Evolutionary conservation across 331 rosid genomes (phyloP), one percentile per base, ranked within the genome.

Genomic region (Prunus yedoensis): DNA sequence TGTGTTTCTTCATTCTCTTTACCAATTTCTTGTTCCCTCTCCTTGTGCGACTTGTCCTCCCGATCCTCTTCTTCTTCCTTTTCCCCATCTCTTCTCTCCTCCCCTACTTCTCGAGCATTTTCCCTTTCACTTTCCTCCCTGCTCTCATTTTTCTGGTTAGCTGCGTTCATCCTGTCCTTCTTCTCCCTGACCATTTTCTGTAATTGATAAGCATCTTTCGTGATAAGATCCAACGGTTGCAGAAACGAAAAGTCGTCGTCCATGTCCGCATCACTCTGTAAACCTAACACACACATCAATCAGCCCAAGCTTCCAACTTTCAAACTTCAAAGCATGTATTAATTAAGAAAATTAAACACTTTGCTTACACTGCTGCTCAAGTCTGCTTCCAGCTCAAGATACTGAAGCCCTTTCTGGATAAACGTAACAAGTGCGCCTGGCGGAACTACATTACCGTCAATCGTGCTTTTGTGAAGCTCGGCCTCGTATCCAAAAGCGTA

Each of bases 401-500:
- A 94, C 74, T 90, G 97, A 66, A 94, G 89, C 60, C 99, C 99
- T 81, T 94, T 94, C 81, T 92, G 97, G 67, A 92, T 83, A 81
- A 90, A 88, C 61, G 91, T 90, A 83, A 94, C 86, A 68, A 94
- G 97, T 53, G 97, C 92, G 73, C 87, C 90, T 0, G 96, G 93
- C 0, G 99, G 97, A 64, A 94, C 96, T 81, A 94, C 77, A 76
- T 89, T 91, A 27, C 99, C 97, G 79, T 94, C 95, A 17, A 90
- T 88, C 8, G 97, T 28, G 82, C 85, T 81, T 84, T 87, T 94
- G 86, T 90, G 87, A 73, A 94, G 89, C 52, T 92, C 85, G 50
- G 96, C 99, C 77, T 94, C 99, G 83, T 86, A 90, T 57, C 99
- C 99, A 78, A 94, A 92, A n/a, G 97, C 91, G 85, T 86, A 94